Evolutionary conservation across 371 early-diverging fungal genomes (phyloP), one percentile per base, ranked within the genome.

Genomic region (Mucor ambiguus): DNA sequence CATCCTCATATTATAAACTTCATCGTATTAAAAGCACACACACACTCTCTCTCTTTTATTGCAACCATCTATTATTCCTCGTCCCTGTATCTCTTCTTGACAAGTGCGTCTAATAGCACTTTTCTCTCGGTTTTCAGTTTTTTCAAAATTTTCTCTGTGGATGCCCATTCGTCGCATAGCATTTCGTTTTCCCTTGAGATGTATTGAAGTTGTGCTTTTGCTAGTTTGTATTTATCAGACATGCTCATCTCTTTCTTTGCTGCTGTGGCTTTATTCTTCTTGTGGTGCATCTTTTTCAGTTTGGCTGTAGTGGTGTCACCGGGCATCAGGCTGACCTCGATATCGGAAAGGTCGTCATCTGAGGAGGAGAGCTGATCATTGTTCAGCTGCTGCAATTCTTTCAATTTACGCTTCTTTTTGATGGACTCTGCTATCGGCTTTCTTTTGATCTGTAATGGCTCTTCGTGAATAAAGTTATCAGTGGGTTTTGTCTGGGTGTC

Each of bases 111-210:
- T n/a, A 62, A 54, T n/a, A 62, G 20, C 2, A 62, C 54, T 62
- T 52, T 52, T 38, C 63, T 52, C 38, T 62, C 63, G 3, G 63
- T 62, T 8, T 37, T 33, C 38, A 62, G 38, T n/a, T 52, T 62
- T n/a, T 62, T 62, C 2, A 62, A 9, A 11, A 52, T 48, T 29
- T 62, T 62, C 37, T 62, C 63, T 16, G 63, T 54, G 7, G 24
- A 32, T 0, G 54, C 52, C 63, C 63, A 62, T 62, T 62, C 63
- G 29, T 62, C 63, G 49, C 63, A 62, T 49, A 62, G n/a, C 63
- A 62, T 62, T 62, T 62, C 63, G 38, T 62, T 62, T 18, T 62
- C 63, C 38, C 63, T 24, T n/a, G 52, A 26, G 12, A 62, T 62
- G 29, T 62, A 62, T 18, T 54, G 49, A 9, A 62, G 28, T 20